Evolutionary conservation across 345 rosid genomes (phyloP), one percentile per base, ranked within the genome.

Genomic region (Durio zibethinus): DNA sequence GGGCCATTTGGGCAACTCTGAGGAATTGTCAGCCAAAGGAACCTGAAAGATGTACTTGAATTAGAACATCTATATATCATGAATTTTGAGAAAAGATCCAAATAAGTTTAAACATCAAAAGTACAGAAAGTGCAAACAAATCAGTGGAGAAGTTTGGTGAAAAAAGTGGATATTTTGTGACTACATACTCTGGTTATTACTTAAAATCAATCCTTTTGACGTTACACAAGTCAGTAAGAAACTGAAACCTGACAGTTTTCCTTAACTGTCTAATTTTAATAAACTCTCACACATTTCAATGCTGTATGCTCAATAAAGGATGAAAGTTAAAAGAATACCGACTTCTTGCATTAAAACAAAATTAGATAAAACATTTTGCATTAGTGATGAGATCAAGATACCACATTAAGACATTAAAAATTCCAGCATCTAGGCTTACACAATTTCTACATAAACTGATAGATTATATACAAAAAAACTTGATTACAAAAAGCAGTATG

Each of bases 11-110:
- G 82, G 79, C 61, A 80, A 79, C 77, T 77, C 72, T 10, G 74
- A 72, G 27, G 78, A 64, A 77, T 68, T 71, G 66, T 81, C 87
- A 27, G 78, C 88, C 68, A 73, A 78, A 71, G 84, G 85, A 80
- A 79, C 80, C 90, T 90, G 86, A 67, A 80, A 53, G 38, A 23
- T 72, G 21, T 16, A 70, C 57, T 64, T n/a, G 66, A 64, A 79
- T 77, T 45, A 82, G 72, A 56, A 76, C 35, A 76, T 64, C 35
- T 33, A 72, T 52, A 48, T n/a, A 67, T 61, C 18, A 74, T 53
- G 29, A 79, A 61, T 36, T n/a, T 16, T 70, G 47, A 60, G 8
- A 72, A 33, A 60, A 40, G 25, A 67, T 64, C 38, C 57, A 65
- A 16, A 60, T 2, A 48, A 10, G n/a, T 23, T 31, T 25, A 60